Evolutionary conservation across 352 stramenopile genomes (phyloP).

Genomic region (Pythium dissotocum): DNA sequence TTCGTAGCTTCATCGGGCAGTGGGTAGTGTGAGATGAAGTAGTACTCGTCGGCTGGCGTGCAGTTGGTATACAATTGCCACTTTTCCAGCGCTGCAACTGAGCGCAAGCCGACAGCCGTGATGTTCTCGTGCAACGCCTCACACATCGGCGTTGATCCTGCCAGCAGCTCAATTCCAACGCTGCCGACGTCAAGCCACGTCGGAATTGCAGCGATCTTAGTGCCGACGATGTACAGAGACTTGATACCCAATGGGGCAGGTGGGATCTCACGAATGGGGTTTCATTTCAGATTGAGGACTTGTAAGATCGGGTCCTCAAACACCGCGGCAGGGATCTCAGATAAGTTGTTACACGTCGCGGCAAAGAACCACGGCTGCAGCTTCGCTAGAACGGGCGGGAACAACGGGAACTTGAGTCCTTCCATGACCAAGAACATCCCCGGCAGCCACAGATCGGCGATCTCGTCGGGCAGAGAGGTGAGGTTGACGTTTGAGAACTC

Average conservation of each 20-base stretch:
- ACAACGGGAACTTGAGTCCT: background rate
- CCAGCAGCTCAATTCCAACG: background rate
- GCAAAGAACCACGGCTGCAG: slow-evolving; percentile 13
- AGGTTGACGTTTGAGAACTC: slow-evolving; percentile 19
- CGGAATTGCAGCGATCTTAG: background rate
- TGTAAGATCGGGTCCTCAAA: background rate
- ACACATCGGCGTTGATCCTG: slow-evolving; percentile 12
- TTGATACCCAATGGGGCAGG: background rate
- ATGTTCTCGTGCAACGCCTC: background rate
- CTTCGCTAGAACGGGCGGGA: background rate
- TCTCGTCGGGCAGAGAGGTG: slow-evolving; percentile 15
- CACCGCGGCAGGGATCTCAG: background rate
- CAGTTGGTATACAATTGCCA: slow-evolving; percentile 12
- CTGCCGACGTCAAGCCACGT: background rate
- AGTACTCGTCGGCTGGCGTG: slow-evolving; percentile 5
- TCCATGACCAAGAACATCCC: slow-evolving; percentile 27
- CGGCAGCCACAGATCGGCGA: slow-evolving; percentile 12
- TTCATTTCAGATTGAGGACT: background rate
- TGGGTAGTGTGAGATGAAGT: slow-evolving; percentile 15
- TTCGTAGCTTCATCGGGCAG: slow-evolving; percentile 12
- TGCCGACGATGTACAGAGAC: slow-evolving; percentile 6
- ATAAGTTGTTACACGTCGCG: slow-evolving; percentile 23
- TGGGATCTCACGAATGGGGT: slow-evolving; percentile 15
- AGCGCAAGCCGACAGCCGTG: background rate
- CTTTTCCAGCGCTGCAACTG: background rate